A percentile compares a stretch with the other conserved stretches of the same genome.
These are phyloP conservation scores for Sechiopsis laciniata DNA, from an alignment of 306 rosid genomes.

Conservation along the genomic window DNA sequence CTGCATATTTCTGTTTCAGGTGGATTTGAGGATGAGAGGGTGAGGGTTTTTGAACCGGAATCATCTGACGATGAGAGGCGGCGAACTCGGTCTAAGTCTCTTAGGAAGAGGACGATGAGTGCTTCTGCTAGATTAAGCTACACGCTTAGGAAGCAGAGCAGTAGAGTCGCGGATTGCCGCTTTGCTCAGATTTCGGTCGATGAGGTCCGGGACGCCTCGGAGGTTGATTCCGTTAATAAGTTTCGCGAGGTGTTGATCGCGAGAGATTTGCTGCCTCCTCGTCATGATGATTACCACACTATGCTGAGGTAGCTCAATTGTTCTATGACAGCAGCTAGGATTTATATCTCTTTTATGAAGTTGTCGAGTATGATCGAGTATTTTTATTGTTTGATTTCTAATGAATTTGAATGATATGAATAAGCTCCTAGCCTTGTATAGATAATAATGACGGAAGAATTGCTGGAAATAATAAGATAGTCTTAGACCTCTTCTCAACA, in stretches of 20 bases:
- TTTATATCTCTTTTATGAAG: background rate
- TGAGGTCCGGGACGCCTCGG: conserved; percentile 84
- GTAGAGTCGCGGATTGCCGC: conserved; percentile 64
- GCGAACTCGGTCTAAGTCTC: conserved; percentile 61
- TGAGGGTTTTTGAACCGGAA: conserved; percentile 48
- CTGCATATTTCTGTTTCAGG: conserved; percentile 30
- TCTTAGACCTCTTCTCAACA: too few species aligned
- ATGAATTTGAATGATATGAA: conserved; percentile 5
- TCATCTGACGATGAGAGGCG: conserved; percentile 87
- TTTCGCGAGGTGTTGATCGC: conserved; percentile 52
- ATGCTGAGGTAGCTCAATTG: conserved; percentile 58
- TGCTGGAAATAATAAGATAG: background rate
- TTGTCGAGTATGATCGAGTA: background rate
- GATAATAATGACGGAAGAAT: background rate
- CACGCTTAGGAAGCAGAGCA: conserved; percentile 57
- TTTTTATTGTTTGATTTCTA: background rate
- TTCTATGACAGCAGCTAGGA: background rate
- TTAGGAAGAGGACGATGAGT: conserved; percentile 55
- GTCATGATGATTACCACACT: conserved; percentile 84
- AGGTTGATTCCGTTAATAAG: conserved; percentile 68
- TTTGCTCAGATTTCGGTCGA: conserved; percentile 53
- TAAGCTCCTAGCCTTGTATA: too few species aligned
- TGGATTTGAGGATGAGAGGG: conserved; percentile 52
- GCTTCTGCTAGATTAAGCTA: conserved; percentile 56
- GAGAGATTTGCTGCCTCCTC: conserved; percentile 59